Base-by-base conservation (phyloP, 176 grass and related monocot genomes). In the Oryza nivara region DNA sequence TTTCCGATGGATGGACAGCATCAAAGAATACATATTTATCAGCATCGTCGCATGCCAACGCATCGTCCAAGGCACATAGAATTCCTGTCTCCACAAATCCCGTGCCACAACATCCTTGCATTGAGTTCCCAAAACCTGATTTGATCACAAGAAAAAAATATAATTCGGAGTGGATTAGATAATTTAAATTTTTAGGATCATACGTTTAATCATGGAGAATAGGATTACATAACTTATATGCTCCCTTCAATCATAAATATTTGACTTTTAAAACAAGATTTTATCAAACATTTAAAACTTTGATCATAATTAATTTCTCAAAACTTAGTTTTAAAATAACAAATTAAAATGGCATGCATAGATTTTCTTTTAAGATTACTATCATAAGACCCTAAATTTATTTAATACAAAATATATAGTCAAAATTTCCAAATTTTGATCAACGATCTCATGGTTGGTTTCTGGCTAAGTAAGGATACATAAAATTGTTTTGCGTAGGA, bases 1-100 rank as follows among this genome's bases (percentile, higher is more conserved):
- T 88, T 34, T 88, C 73, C 11, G 86, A 88, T 1, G 80, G 86
- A 83, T 88, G 86, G 7, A 88, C 74, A 8, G 80, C 80, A 23
- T 88, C 84, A 0, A 86, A 86, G 84, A 86, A 86, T 9, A 80
- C 68, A 7, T 52, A 79, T 20, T 78, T 83, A 28, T 82, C 52
- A 26, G 83, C 80, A 16, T 79, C 7, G 22, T 58, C 6, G 56
- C 83, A 84, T 14, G 81, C 45, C 73, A 75, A 54, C 1, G 69
- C 76, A 16, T 40, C 68, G 48, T 88, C 47, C 72, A 75, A 23
- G 83, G 77, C 49, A 25, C 75, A 91, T 1, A 69, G 48, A 17
- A 82, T 80, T 40, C 84, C 56, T 0, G 77, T 78, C 77, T 87
- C 80, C 4, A 82, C 17, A 28, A 60, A 78, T 6, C 83, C 83